These are phyloP conservation scores for Barnettozyma vustinii DNA, from an alignment of 805 yeast genomes.

Conservation along the genomic window DNA sequence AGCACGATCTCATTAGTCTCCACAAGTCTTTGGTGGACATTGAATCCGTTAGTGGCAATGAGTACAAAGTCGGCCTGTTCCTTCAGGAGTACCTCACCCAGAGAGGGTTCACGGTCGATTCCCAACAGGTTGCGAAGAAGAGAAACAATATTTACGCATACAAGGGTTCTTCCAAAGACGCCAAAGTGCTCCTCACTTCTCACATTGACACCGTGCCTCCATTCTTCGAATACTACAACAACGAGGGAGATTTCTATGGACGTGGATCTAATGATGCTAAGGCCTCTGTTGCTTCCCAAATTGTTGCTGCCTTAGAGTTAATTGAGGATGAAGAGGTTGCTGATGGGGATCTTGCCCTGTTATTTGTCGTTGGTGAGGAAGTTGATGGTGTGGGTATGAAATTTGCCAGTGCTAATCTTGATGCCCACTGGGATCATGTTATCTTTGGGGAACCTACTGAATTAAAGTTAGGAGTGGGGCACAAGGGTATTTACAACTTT, in stretches of 20 bases:
- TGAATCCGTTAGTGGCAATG: constrained; percentile 20
- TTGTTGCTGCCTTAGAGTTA: constrained; percentile 47
- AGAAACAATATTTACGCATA: constrained; percentile 57
- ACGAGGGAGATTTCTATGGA: constrained; percentile 50
- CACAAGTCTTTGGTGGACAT: constrained; percentile 25
- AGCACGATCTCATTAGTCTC: constrained; percentile 20
- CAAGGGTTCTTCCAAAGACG: constrained; percentile 28
- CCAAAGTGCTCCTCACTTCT: constrained; percentile 49
- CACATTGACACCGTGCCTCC: constrained; percentile 77
- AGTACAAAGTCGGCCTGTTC: constrained; percentile 15
- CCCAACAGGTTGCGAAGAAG: constrained; percentile 27
- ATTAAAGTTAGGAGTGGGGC: constrained; percentile 61
- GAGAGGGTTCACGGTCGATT: constrained; percentile 49
- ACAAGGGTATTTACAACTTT: constrained; percentile 51
- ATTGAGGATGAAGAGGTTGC: constrained; percentile 29
- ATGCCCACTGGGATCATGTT: constrained; percentile 50
- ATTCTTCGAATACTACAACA: constrained; percentile 41
- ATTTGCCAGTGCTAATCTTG: constrained; percentile 30
- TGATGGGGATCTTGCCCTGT: constrained; percentile 52
- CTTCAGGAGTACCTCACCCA: constrained; percentile 12
- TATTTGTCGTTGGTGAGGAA: constrained; percentile 72
- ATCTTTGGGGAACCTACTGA: constrained; percentile 78
- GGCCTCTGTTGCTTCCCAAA: constrained; percentile 60
- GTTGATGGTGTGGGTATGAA: constrained; percentile 61
- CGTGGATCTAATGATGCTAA: constrained; percentile 72